These are phyloP conservation scores for Phascolomyces articulosus DNA, from an alignment of 371 early-diverging fungal species.

Conservation along the genomic window DNA sequence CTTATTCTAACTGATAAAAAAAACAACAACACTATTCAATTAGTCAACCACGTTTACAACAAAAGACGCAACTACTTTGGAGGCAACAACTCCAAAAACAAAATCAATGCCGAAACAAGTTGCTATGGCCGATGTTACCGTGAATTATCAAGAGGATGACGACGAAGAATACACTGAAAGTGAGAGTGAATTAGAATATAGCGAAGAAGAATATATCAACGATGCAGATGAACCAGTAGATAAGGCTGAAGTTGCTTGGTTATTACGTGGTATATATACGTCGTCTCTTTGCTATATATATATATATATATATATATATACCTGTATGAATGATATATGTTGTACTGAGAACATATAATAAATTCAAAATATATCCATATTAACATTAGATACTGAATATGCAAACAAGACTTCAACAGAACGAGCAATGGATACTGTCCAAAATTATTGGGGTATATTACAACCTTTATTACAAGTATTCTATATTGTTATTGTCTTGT, in stretches of 20 bases:
- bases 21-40: too few relatives aligned
- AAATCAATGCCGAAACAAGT: not conserved
- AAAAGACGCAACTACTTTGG: not conserved
- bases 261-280: constrained; percentile 4
- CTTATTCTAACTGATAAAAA: too few relatives aligned
- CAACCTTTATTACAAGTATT: not conserved
- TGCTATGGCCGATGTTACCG: not conserved
- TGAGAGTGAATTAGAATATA: constrained; percentile 2
- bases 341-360: too few relatives aligned
- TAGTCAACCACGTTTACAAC: not conserved
- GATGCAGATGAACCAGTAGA: constrained; percentile 12
- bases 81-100: not conserved
- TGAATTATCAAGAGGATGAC: constrained; percentile 1
- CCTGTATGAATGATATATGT: too few relatives aligned
- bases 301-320: too few relatives aligned
- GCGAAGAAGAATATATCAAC: constrained; percentile 5
- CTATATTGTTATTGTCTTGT: constrained; percentile 3
- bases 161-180: constrained; percentile 7
- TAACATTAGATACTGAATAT: not conserved
- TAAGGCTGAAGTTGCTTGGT: constrained; percentile 5
- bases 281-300: too few relatives aligned
- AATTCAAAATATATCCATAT: not conserved
- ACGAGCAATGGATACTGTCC: not conserved
- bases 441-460: not conserved
- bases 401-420: not conserved